Conservation (phyloP, 2,329 filamentous ascomycete species). For the Hirsutella rhossiliensis region DNA sequence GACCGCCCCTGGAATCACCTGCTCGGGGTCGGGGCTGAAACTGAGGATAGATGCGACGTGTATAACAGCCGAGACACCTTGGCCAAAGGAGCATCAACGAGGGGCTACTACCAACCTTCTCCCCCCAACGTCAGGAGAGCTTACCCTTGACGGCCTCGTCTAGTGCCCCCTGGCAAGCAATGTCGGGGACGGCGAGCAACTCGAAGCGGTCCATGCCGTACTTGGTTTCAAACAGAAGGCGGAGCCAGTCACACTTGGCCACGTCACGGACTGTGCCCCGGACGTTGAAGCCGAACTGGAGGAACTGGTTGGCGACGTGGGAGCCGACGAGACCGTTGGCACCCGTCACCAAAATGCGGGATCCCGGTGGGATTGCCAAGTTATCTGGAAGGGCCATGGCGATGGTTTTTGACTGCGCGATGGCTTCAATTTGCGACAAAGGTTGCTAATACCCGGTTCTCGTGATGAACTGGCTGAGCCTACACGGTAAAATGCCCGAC, state of each 20-base stretch:
- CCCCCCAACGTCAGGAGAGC: not conserved
- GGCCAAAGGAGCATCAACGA: not conserved
- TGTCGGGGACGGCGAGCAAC: conserved; percentile 19
- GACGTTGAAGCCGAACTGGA: conserved; percentile 27
- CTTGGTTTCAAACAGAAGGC: conserved; percentile 15
- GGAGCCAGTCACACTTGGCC: conserved; percentile 19
- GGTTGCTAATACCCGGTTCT: too few relatives aligned
- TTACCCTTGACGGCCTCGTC: not conserved
- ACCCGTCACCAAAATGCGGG: conserved; percentile 30
- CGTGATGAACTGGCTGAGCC: too few relatives aligned
- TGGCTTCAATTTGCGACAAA: too few relatives aligned
- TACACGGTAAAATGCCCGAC: too few relatives aligned
- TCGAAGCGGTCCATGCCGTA: conserved; percentile 22
- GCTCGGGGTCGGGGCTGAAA: conserved; percentile 15
- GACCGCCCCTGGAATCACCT: conserved; percentile 8
- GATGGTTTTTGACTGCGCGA: not conserved
- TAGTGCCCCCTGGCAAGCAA: conserved; percentile 7
- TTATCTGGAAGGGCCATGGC: not conserved
- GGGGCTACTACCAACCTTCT: not conserved
- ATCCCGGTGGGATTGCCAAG: conserved; percentile 1
- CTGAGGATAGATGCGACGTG: conserved; percentile 4
- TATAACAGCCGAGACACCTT: not conserved
- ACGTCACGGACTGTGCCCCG: conserved; percentile 28
- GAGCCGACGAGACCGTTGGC: conserved; percentile 31
- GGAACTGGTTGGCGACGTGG: conserved; percentile 26